Evolutionary conservation across 495 filamentous ascomycete species (phyloP), one percentile per base, ranked within the genome.

Genomic region (Penicillium cinerascens): DNA sequence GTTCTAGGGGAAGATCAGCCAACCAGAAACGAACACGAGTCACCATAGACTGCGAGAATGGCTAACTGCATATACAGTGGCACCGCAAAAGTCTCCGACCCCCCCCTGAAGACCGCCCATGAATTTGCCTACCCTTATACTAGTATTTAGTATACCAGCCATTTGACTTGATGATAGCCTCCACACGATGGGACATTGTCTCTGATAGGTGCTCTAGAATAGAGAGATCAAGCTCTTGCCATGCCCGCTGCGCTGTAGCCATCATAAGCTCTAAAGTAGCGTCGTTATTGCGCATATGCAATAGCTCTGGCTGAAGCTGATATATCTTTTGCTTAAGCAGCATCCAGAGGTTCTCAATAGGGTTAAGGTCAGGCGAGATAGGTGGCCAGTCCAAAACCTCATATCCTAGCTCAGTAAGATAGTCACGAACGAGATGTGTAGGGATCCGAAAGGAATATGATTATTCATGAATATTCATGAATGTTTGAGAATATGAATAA

Each of bases 401-500:
- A n/a, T n/a, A n/a, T n/a, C n/a, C n/a, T n/a, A n/a, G n/a, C n/a
- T n/a, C n/a, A n/a, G n/a, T n/a, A n/a, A n/a, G n/a, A n/a, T n/a
- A n/a, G n/a, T n/a, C n/a, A n/a, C n/a, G n/a, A n/a, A n/a, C n/a
- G n/a, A n/a, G n/a, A n/a, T n/a, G n/a, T n/a, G n/a, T 42, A 42
- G 40, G 40, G 40, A 6, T 42, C 40, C 40, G 40, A 42, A 42
- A 42, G 40, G 40, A 42, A 42, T 42, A 42, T 42, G 40, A 21
- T 42, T 42, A 42, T 42, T 42, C 40, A 16, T 42, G 40, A 42
- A 42, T 42, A 42, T 42, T 42, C 40, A 42, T 42, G 40, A 42
- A 42, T 42, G 18, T 42, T 42, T 42, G 40, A 6, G 40, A 42
- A 42, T 42, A 42, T 42, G 40, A 42, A 42, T 42, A 42, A 42